Percentiles rank a stretch among this genome's conserved stretches.
phyloP scores from a whole-genome alignment of 345 rosid genomes.

The Carallia pectinifolia region DNA sequence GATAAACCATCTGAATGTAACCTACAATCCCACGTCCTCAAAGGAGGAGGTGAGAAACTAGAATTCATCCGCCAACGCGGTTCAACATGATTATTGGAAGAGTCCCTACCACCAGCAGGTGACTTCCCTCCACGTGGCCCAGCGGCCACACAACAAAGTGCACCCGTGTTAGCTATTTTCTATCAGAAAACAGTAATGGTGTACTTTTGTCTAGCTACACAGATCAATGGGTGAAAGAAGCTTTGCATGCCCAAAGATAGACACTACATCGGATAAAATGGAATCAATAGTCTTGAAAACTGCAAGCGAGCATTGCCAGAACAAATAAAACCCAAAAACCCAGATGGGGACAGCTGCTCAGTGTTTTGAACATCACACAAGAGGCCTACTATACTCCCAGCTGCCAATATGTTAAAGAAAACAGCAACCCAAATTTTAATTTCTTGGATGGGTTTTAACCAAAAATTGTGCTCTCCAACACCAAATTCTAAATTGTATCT shows the following conservation, averaged over 20 bases:
- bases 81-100: conserved; percentile 42
- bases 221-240: conserved; percentile 16
- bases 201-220: conserved; percentile 11
- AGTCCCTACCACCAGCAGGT: conserved; percentile 36
- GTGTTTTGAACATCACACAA: background rate
- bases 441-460: background rate
- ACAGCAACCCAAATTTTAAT: background rate
- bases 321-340: conserved; percentile 7
- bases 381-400: conserved; percentile 13
- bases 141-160: conserved; percentile 92
- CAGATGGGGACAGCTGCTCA: conserved; percentile 11
- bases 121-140: conserved; percentile 82
- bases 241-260: conserved; percentile 15
- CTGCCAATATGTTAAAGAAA: background rate
- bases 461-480: background rate
- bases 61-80: conserved; percentile 76
- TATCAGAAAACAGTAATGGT: conserved; percentile 30
- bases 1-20: conserved; percentile 50
- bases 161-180: conserved; percentile 87
- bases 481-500: conserved; percentile 9
- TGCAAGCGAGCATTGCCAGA: conserved; percentile 6
- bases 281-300: background rate
- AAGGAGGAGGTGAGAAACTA: conserved; percentile 72
- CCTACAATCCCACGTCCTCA: conserved; percentile 62
- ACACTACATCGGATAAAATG: conserved; percentile 8